Conservation (phyloP, 352 stramenopile species). For the Aphanomyces euteiches region DNA sequence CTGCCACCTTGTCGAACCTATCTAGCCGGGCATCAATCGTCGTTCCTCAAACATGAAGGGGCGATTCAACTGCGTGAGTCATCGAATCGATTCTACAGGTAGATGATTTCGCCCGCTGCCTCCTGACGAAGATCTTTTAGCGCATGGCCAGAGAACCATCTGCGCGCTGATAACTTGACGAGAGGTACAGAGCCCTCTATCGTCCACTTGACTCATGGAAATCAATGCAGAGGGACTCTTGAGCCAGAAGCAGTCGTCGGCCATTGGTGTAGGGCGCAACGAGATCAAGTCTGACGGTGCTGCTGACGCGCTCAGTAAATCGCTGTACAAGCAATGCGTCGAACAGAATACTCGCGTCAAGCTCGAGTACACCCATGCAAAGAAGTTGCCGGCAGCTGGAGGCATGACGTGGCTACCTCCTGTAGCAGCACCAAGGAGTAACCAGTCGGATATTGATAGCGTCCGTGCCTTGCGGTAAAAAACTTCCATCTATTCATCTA, state of each 20-base stretch:
- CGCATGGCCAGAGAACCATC: neutral
- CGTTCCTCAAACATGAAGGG: conserved; percentile 26
- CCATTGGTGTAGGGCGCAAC: conserved; percentile 25
- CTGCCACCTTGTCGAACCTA: conserved; percentile 20
- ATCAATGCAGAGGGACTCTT: conserved; percentile 9
- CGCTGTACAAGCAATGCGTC: conserved; percentile 26
- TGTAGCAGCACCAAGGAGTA: neutral
- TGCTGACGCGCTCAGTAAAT: conserved; percentile 13
- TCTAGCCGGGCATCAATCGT: neutral
- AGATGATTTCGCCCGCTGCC: neutral
- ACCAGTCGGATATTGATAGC: conserved; percentile 1
- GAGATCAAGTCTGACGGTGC: conserved; percentile 21
- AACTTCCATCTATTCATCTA: neutral
- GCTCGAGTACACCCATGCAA: conserved; percentile 20
- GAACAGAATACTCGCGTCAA: conserved; percentile 24
- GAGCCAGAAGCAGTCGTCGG: conserved; percentile 25
- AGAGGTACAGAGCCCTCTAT: neutral
- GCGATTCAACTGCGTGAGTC: conserved; percentile 28
- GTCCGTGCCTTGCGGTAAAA: conserved; percentile 21
- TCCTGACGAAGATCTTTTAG: neutral
- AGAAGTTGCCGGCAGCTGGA: neutral
- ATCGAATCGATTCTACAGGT: conserved; percentile 28
- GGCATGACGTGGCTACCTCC: neutral
- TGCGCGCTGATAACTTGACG: conserved; percentile 2
- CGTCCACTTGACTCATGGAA: too few relatives aligned